Evolutionary conservation across 2,329 filamentous ascomycete species (phyloP), one percentile per base, ranked within the genome.

Genomic region (Apiospora marii): DNA sequence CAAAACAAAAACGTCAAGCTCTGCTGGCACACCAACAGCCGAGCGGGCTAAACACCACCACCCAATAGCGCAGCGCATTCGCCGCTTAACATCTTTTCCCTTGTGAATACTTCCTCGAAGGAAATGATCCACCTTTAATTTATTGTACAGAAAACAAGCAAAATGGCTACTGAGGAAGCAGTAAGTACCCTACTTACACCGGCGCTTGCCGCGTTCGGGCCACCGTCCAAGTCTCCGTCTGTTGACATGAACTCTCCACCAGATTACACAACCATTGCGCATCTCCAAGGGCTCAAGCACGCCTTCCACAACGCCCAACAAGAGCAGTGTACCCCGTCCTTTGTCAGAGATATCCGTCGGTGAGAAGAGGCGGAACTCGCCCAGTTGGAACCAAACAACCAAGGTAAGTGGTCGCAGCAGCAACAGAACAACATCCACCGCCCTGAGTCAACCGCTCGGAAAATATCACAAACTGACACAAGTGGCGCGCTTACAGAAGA

Each of bases 261-360:
- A 81, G 80, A 75, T 81, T 61, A 81, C 80, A 78, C 91, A 93
- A 83, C 93, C 93, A 79, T 85, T 96, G 85, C 92, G 93, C 84
- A 94, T 96, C 79, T 92, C 92, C 84, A 95, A 94, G 85, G 89
- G 84, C 79, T 58, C 46, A 19, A 27, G n/a, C n/a, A 89, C 86
- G 72, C 86, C 88, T 69, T 85, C 83, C 74, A 82, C 87, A 71
- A 86, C 88, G 69, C 85, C 83, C 73, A 82, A 87, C 71, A 95
- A 92, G 82, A 87, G 85, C 81, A 87, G 88, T 79, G 84, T 88
- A 71, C 89, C 92, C 80, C 91, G 93, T 78, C 93, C 96, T 73
- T 89, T 99, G 76, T 93, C 94, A 74, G 96, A 99, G 85, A 91
- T 99, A 80, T 94, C 93, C 77, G 93, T 93, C 70, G 93, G 93